These are phyloP conservation scores for Tulasnella sp. DNA, from an alignment of 768 basidiomycete genomes.

Conservation along the genomic window DNA sequence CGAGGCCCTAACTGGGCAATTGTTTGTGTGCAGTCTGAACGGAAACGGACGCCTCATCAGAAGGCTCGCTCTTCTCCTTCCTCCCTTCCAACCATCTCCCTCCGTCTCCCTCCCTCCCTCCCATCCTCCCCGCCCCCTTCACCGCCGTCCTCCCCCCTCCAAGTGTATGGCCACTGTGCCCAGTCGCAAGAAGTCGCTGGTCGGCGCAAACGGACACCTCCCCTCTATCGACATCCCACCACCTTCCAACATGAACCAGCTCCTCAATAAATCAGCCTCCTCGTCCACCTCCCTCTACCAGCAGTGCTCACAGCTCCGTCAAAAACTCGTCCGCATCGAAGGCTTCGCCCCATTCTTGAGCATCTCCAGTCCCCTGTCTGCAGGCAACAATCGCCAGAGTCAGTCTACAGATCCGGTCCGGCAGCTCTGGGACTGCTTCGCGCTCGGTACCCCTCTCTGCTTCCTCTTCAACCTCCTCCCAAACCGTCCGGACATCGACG, in stretches of 20 bases:
- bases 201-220: constrained; percentile 35
- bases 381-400: constrained; percentile 36
- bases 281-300: constrained; percentile 86
- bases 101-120: neutral
- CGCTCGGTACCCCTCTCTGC: constrained; percentile 88
- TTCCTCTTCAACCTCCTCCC: constrained; percentile 89
- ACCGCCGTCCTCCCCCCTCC: neutral
- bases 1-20: neutral
- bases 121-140: neutral
- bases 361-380: constrained; percentile 19
- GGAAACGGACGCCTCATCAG: neutral
- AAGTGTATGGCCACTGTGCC: constrained; percentile 43
- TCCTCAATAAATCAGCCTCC: constrained; percentile 88
- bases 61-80: neutral
- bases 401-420: constrained; percentile 89
- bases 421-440: constrained; percentile 91
- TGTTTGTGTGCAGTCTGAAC: neutral
- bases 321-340: constrained; percentile 71
- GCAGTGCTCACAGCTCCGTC: constrained; percentile 76
- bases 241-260: constrained; percentile 61
- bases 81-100: constrained; percentile 3
- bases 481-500: constrained; percentile 42
- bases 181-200: constrained; percentile 70
- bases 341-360: constrained; percentile 51
- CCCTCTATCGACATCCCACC: constrained; percentile 67